Base-by-base conservation (phyloP, 2,329 filamentous ascomycete genomes). In the Leptographium flavum region DNA sequence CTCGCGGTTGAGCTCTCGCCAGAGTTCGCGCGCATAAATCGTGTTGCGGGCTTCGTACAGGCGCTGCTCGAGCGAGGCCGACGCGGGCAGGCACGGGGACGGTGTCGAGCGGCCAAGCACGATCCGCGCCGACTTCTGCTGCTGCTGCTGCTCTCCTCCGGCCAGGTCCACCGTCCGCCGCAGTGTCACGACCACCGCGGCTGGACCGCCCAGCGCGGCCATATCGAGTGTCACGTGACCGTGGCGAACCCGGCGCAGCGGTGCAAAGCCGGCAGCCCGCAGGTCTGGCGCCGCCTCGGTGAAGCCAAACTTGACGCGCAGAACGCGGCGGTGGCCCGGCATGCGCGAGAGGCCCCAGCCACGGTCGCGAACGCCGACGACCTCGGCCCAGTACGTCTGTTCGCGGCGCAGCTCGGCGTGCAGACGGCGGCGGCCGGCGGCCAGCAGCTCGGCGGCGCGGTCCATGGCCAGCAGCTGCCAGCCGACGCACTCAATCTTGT, bases 291-390 rank as follows among this genome's bases (percentile, higher is more conserved):
- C 67, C 22, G 76, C 73, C 66, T 95, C 90, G 13, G 82, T 73
- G 57, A 94, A 94, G 8, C 90, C 92, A 62, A 90, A 95, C 51
- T 84, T 79, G 31, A 96, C 90, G 19, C 83, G 87, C 42, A 96
- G 69, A 0, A 79, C 80, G 53, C 85, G 77, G 42, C 71, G 70
- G 53, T 90, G 80, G 7, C 79, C 69, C 0, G 87, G 86, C 35
- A 92, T 67, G 41, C 83, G 75, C 53, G 82, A 90, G 17, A 96
- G 68, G 19, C 83, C 81, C 90, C 92, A 98, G 5, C 88, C 87
- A 45, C 79, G 81, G 52, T 87, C 76, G 52, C 82, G 87, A 38
- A 96, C 79, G 10, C 79, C 76, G 39, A 94, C 66, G 3, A 96
- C 74, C 54, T 94, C 82, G 45, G 83, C 74, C 92, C 92, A 98